phyloP scores from a whole-genome alignment of 495 filamentous ascomycete genomes.

The Penicillium pulvis region DNA sequence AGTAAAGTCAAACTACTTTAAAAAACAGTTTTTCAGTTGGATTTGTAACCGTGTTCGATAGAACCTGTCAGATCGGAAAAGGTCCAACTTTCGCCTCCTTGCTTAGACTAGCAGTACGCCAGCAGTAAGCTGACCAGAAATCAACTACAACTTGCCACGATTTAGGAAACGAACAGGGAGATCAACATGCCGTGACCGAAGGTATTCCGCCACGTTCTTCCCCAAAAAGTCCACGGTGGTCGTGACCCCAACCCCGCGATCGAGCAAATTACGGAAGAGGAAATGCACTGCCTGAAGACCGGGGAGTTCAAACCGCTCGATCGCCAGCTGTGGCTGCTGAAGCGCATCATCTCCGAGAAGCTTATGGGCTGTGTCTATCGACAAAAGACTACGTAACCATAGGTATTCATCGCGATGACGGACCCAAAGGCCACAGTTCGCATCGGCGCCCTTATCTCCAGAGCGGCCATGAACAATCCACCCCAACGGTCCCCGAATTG shows the following conservation, averaged over 20 bases:
- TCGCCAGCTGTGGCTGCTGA: conserved; percentile 38
- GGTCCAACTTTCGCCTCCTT: background rate
- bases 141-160: conserved; percentile 35
- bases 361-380: conserved; percentile 34
- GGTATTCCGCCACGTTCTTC: conserved; percentile 59
- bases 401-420: conserved; percentile 50
- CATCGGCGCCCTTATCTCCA: conserved; percentile 56
- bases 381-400: conserved; percentile 53
- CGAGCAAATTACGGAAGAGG: conserved; percentile 55
- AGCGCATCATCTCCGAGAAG: conserved; percentile 45
- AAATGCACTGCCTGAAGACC: conserved; percentile 53
- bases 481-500: conserved; percentile 44
- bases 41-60: no score
- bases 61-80: background rate
- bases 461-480: conserved; percentile 52
- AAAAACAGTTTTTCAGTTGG: no score
- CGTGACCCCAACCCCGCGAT: conserved; percentile 54
- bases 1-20: no score
- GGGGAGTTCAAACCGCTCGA: conserved; percentile 55
- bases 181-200: conserved; percentile 51
- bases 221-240: conserved; percentile 55
- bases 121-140: background rate
- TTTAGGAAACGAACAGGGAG: conserved; percentile 46
- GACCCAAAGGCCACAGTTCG: conserved; percentile 58
- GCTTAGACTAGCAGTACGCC: background rate